These are phyloP conservation scores for Pisolithus albus DNA, from an alignment of 768 basidiomycete genomes.

Conservation along the genomic window DNA sequence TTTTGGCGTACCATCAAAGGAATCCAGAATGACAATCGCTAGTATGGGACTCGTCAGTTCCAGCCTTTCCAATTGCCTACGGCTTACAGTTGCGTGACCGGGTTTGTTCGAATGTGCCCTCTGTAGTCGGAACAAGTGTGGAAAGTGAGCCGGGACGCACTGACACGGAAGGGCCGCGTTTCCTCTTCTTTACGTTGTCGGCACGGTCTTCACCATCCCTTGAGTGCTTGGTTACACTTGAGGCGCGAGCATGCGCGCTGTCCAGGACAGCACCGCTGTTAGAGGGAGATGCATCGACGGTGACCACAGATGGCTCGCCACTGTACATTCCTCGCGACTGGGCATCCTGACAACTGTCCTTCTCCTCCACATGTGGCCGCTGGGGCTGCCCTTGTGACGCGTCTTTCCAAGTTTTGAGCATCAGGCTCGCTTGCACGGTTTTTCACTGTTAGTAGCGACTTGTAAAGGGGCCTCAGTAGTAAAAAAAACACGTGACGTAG, in stretches of 20 bases:
- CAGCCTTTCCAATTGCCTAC: neutral
- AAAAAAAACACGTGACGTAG: no score
- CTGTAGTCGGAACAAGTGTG: neutral
- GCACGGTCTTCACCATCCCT: constrained; percentile 1
- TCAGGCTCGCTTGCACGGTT: neutral
- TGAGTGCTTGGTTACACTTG: constrained; percentile 10
- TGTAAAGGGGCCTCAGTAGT: no score
- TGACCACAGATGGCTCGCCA: constrained; percentile 19
- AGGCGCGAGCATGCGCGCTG: constrained; percentile 6
- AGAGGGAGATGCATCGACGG: constrained; percentile 12
- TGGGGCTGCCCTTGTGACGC: constrained; percentile 1
- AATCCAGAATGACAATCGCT: constrained; percentile 18
- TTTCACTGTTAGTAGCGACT: no score
- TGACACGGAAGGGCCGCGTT: neutral
- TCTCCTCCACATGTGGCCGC: constrained; percentile 1
- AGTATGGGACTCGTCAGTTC: constrained; percentile 1
- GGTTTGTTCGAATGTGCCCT: constrained; percentile 13
- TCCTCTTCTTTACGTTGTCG: neutral
- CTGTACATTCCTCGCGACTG: constrained; percentile 24
- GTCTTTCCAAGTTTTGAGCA: constrained; percentile 22
- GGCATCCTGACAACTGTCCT: constrained; percentile 15
- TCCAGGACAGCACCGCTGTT: constrained; percentile 4
- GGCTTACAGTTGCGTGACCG: constrained; percentile 19
- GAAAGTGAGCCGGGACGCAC: neutral
- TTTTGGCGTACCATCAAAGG: constrained; percentile 12